phyloP scores from a whole-genome alignment of 176 grass and related monocot species.

The Ampelocalamus luodianensis region DNA sequence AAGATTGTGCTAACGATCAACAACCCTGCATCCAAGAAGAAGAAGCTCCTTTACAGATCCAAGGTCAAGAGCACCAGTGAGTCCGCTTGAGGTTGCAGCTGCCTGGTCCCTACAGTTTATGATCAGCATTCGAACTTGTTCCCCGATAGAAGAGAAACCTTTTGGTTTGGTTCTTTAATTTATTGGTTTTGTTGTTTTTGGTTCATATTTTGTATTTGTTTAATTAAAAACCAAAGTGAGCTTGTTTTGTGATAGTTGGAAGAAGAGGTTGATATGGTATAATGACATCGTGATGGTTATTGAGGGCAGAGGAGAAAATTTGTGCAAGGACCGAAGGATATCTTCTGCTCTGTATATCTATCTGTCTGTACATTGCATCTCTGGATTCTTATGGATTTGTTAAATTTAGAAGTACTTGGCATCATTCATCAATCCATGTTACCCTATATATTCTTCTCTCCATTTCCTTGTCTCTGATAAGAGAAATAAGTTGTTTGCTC shows the following conservation, averaged over 20 bases:
- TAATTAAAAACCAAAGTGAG: conserved; percentile 54
- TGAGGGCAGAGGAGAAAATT: conserved; percentile 20
- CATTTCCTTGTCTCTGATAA: background rate
- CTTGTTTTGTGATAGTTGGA: conserved; percentile 64
- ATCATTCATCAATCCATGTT: conserved; percentile 51
- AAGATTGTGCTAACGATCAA: conserved; percentile 73
- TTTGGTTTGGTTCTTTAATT: conserved; percentile 65
- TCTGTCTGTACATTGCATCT: conserved; percentile 76
- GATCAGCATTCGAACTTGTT: conserved; percentile 11
- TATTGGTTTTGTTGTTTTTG: conserved; percentile 63
- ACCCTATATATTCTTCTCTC: conserved; percentile 7
- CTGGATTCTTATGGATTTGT: conserved; percentile 55
- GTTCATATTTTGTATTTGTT: conserved; percentile 66
- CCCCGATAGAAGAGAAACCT: conserved; percentile 45
- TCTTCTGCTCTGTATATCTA: conserved; percentile 75
- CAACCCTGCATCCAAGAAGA: conserved; percentile 87
- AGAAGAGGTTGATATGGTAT: conserved; percentile 38
- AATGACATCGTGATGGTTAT: conserved; percentile 54
- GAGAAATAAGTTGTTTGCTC: background rate
- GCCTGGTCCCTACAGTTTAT: conserved; percentile 17
- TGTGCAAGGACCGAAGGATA: conserved; percentile 24
- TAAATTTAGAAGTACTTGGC: conserved; percentile 45
- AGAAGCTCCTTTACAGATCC: conserved; percentile 92
- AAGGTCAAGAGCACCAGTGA: conserved; percentile 74
- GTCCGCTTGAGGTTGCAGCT: conserved; percentile 33